Percentiles rank a stretch among this genome's conserved stretches.
Conservation (phyloP, 805 yeast species). For the Scheffersomyces coipomensis region DNA sequence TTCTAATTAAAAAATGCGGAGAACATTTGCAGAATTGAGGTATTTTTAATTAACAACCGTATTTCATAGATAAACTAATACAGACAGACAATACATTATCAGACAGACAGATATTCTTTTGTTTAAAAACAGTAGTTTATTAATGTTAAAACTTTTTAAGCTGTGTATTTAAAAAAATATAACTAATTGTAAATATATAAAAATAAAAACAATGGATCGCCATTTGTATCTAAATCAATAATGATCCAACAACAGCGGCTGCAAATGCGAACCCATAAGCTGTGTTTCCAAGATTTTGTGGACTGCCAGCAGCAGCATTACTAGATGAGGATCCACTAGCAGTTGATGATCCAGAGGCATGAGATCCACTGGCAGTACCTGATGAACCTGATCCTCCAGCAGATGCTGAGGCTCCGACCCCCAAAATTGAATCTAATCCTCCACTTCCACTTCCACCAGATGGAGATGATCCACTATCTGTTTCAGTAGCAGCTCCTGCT, state of each 20-base stretch:
- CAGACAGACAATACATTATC: too few relatives aligned
- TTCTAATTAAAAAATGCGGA: too few relatives aligned
- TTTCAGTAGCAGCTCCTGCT: constrained; percentile 2
- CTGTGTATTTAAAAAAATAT: too few relatives aligned
- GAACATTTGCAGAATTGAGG: too few relatives aligned
- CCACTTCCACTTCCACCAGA: constrained; percentile 2
- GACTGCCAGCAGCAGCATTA: constrained; percentile 8
- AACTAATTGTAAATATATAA: constrained; percentile 1
- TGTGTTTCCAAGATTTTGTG: constrained; percentile 13
- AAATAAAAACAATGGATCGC: neutral
- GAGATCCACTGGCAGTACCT: constrained; percentile 9
- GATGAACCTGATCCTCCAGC: neutral
- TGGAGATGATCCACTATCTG: neutral
- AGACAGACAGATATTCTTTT: too few relatives aligned
- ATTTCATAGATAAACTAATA: too few relatives aligned
- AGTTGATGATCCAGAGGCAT: constrained; percentile 1
- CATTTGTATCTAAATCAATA: constrained; percentile 13
- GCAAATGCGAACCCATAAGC: constrained; percentile 15
- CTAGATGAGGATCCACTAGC: neutral
- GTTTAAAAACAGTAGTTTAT: too few relatives aligned
- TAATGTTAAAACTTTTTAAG: too few relatives aligned
- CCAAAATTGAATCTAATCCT: too few relatives aligned
- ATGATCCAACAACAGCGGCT: constrained; percentile 15
- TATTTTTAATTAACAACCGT: too few relatives aligned
- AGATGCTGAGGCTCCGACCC: neutral